phyloP scores from a whole-genome alignment of 495 filamentous ascomycete genomes.

The Xylaria acuta region DNA sequence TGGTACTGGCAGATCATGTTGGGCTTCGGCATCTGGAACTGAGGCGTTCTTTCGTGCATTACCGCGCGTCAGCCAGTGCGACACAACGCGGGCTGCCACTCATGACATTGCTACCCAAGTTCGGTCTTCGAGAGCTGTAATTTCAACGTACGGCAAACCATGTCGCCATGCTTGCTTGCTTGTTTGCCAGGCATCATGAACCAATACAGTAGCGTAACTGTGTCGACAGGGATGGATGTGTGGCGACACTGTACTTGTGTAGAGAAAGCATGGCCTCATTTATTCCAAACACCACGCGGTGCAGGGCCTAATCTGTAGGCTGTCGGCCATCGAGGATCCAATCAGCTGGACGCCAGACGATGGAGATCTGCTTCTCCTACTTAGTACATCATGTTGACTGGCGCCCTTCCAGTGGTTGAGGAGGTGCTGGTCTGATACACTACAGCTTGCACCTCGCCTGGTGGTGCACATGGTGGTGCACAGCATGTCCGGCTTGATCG shows the following conservation, averaged over 20 bases:
- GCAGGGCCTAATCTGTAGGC: not conserved
- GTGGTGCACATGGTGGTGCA: not conserved
- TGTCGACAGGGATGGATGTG: constrained; percentile 15
- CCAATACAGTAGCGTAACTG: not conserved
- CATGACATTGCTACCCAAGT: not conserved
- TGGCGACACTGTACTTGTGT: not conserved
- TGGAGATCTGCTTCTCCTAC: not conserved
- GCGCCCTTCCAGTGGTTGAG: not conserved
- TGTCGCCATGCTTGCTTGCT: not conserved
- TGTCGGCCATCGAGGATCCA: constrained; percentile 19
- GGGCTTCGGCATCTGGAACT: constrained; percentile 12
- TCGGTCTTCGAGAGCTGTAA: not conserved
- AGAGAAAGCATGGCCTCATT: not conserved
- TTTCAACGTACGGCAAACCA: not conserved
- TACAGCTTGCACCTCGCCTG: not conserved
- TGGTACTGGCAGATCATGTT: not conserved
- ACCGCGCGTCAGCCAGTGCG: constrained; percentile 10
- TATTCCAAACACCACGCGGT: constrained; percentile 5
- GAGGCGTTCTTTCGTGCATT: constrained; percentile 6
- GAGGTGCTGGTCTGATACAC: not conserved
- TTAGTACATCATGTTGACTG: not conserved
- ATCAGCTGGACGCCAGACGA: not conserved
- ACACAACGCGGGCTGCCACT: not conserved
- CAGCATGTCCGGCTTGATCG: not conserved
- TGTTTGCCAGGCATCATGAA: not conserved